Percentiles rank a stretch among this genome's conserved stretches.
These are phyloP conservation scores for Nakaseomyces bracarensis DNA, from an alignment of 1,139 yeast species.

Conservation along the genomic window DNA sequence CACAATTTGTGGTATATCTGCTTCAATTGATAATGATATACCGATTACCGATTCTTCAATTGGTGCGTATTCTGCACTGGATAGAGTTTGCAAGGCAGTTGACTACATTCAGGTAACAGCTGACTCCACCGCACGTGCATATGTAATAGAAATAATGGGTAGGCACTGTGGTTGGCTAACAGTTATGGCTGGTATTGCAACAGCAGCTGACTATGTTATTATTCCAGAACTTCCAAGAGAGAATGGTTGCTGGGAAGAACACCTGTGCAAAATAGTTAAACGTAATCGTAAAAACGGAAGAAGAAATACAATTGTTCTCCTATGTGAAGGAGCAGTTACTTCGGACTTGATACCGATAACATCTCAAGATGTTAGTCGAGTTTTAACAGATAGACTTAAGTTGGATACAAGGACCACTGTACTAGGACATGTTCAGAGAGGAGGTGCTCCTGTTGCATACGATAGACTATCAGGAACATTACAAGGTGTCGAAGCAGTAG, in stretches of 20 bases:
- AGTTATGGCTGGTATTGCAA: conserved; percentile 89
- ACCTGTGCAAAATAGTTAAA: conserved; percentile 57
- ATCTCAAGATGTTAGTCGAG: conserved; percentile 69
- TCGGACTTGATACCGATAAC: conserved; percentile 73
- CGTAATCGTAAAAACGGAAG: conserved; percentile 82
- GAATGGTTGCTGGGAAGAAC: conserved; percentile 52
- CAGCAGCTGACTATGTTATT: conserved; percentile 89
- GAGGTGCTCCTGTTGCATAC: conserved; percentile 93
- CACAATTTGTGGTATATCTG: conserved; percentile 90
- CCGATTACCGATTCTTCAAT: conserved; percentile 94
- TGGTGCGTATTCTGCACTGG: conserved; percentile 91
- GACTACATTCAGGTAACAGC: conserved; percentile 94
- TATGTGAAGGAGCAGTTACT: conserved; percentile 95
- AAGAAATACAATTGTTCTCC: conserved; percentile 90
- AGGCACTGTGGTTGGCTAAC: conserved; percentile 99
- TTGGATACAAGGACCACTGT: conserved; percentile 92
- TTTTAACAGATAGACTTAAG: conserved; percentile 65
- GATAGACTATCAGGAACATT: conserved; percentile 86
- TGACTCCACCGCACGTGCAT: conserved; percentile 91
- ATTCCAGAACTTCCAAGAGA: conserved; percentile 57
- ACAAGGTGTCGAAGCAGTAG: conserved; percentile 96
- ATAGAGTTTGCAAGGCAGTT: conserved; percentile 85
- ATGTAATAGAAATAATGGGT: conserved; percentile 98
- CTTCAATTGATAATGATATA: conserved; percentile 97
- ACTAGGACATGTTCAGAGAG: conserved; percentile 95